Conservation (phyloP, 2,329 filamentous ascomycete genomes). For the Ilyonectria destructans region DNA sequence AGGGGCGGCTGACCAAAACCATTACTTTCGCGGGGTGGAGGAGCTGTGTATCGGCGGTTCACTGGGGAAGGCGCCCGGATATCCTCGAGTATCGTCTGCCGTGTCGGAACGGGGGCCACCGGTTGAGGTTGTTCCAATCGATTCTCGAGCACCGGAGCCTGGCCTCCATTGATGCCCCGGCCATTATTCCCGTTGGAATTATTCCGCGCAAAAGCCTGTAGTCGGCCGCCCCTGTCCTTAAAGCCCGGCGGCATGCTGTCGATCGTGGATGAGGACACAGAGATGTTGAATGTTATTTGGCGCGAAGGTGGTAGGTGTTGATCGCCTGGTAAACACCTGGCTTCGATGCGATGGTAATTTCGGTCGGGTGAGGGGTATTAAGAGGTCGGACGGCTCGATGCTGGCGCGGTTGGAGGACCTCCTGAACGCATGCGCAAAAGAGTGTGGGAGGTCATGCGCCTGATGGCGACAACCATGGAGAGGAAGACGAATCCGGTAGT, state of each 20-base stretch:
- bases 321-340: slow-evolving; percentile 25
- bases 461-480: background rate
- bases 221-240: slow-evolving; percentile 53
- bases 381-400: slow-evolving; percentile 19
- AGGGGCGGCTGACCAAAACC: slow-evolving; percentile 45
- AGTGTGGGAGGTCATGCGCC: slow-evolving; percentile 3
- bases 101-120: slow-evolving; percentile 39
- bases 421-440: slow-evolving; percentile 27
- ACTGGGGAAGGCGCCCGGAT: slow-evolving; percentile 57
- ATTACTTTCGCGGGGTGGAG: slow-evolving; percentile 50
- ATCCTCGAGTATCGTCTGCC: slow-evolving; percentile 53
- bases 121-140: slow-evolving; percentile 40
- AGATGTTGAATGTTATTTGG: slow-evolving; percentile 4
- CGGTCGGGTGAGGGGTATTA: slow-evolving; percentile 38
- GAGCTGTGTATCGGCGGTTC: slow-evolving; percentile 47
- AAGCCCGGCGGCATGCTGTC: slow-evolving; percentile 50
- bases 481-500: background rate
- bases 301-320: slow-evolving; percentile 19
- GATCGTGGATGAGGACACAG: slow-evolving; percentile 3
- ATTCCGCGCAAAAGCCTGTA: slow-evolving; percentile 52
- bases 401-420: slow-evolving; percentile 27
- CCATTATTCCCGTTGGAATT: slow-evolving; percentile 45
- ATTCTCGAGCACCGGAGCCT: slow-evolving; percentile 41
- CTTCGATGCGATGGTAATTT: slow-evolving; percentile 32
- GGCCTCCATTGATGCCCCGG: slow-evolving; percentile 38